Evolutionary conservation across 2,329 filamentous ascomycete species (phyloP).

Genomic region (Orbilia quercus): DNA sequence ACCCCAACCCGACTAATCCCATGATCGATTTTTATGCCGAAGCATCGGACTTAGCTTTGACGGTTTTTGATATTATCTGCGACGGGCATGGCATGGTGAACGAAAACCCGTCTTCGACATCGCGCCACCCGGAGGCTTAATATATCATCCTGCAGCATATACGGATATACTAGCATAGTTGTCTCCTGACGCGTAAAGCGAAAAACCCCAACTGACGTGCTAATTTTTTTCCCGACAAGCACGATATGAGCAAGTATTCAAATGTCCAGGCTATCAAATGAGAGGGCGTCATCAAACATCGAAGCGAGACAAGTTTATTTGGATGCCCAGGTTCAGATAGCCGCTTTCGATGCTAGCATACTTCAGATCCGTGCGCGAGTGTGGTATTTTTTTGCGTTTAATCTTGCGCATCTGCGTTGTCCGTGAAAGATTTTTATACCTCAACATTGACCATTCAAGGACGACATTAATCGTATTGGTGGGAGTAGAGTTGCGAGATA

Average conservation of each 20-base stretch:
- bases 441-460: slow-evolving; percentile 4
- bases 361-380: not conserved
- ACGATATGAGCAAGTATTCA: slow-evolving; percentile 29
- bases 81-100: not conserved
- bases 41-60: not conserved
- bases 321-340: not conserved
- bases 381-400: slow-evolving; percentile 40
- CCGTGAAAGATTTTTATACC: slow-evolving; percentile 28
- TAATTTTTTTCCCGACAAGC: slow-evolving; percentile 7
- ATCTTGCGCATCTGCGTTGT: slow-evolving; percentile 25
- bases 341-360: slow-evolving; percentile 26
- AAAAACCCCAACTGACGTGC: not conserved
- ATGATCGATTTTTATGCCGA: not conserved
- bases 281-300: slow-evolving; percentile 9
- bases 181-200: slow-evolving; percentile 16
- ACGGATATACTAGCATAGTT: too few relatives aligned
- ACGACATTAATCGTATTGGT: not conserved
- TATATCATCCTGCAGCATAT: not conserved
- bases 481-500: not conserved
- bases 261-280: not conserved
- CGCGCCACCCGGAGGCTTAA: not conserved
- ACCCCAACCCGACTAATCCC: not conserved
- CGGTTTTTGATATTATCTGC: not conserved
- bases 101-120: not conserved
- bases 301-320: slow-evolving; percentile 6